phyloP scores from a whole-genome alignment of 441 rosid genomes.

The Pelargonium australe region DNA sequence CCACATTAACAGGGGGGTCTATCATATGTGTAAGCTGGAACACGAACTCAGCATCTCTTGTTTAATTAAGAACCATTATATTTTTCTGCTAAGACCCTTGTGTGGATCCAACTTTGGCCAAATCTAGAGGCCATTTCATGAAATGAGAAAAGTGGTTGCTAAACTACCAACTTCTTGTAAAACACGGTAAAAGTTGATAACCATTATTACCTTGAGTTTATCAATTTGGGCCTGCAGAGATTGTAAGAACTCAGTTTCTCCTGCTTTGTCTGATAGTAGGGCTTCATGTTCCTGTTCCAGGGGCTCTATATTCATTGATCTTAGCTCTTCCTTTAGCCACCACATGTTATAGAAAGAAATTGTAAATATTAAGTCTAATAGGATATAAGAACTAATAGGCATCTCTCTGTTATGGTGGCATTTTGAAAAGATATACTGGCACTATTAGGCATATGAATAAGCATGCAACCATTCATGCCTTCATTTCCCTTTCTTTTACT shows the following conservation, averaged over 20 bases:
- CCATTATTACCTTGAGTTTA: slow-evolving; percentile 40
- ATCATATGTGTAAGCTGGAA: not conserved
- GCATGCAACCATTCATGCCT: not conserved
- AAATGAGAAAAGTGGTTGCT: slow-evolving; percentile 1
- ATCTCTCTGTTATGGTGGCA: not conserved
- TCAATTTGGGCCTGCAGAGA: slow-evolving; percentile 45
- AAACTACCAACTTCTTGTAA: not conserved
- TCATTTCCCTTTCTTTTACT: not conserved
- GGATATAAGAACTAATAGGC: not conserved
- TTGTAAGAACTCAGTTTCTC: slow-evolving; percentile 42
- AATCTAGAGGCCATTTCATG: not conserved
- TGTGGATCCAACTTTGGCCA: slow-evolving; percentile 11
- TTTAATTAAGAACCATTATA: not conserved
- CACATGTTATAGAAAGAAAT: slow-evolving; percentile 11
- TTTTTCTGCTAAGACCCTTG: not conserved
- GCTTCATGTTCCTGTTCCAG: slow-evolving; percentile 52
- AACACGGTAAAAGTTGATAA: slow-evolving; percentile 11
- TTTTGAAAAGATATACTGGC: too few species aligned
- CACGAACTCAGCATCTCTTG: not conserved
- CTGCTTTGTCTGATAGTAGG: slow-evolving; percentile 49
- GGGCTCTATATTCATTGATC: slow-evolving; percentile 39
- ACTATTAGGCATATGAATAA: not conserved
- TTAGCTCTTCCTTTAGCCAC: slow-evolving; percentile 45
- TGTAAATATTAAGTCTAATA: slow-evolving; percentile 1
- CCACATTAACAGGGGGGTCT: not conserved